These are phyloP conservation scores for Rhizopogon vinicolor DNA, from an alignment of 768 basidiomycete genomes.

Conservation along the genomic window DNA sequence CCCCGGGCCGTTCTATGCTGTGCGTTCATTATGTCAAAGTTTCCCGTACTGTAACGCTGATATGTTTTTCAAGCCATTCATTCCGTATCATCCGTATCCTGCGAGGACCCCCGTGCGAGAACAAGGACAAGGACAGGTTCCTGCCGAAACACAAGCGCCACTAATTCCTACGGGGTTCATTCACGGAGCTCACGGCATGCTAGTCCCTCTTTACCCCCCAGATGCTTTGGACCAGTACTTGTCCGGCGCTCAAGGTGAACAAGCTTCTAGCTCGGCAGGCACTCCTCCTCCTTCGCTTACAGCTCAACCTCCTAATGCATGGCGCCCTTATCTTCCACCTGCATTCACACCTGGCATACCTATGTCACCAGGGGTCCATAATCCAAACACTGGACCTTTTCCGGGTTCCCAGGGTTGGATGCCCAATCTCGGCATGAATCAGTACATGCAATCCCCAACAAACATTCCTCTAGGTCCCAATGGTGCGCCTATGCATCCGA, in stretches of 20 bases:
- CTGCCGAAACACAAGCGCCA: conserved; percentile 41
- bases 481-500: conserved; percentile 8
- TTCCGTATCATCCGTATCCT: conserved; percentile 46
- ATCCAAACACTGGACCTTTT: conserved; percentile 20
- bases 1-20: conserved; percentile 40
- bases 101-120: conserved; percentile 21
- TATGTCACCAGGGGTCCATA: conserved; percentile 26
- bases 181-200: conserved; percentile 67
- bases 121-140: conserved; percentile 8
- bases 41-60: conserved; percentile 7
- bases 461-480: conserved; percentile 12
- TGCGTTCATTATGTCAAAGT: conserved; percentile 23
- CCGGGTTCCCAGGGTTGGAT: conserved; percentile 22
- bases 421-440: conserved; percentile 15
- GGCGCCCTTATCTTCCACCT: conserved; percentile 29
- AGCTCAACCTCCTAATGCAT: conserved; percentile 24
- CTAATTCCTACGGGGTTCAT: conserved; percentile 64
- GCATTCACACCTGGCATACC: conserved; percentile 8
- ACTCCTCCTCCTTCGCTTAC: conserved; percentile 18
- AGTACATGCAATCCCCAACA: conserved; percentile 11
- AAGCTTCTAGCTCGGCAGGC: conserved; percentile 11
- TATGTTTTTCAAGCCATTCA: conserved; percentile 34
- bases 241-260: conserved; percentile 36
- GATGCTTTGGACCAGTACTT: conserved; percentile 71
- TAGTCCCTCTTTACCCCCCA: conserved; percentile 65